Evolutionary conservation across 768 basidiomycete species (phyloP), one percentile per base, ranked within the genome.

Genomic region (Trametes gibbosa): DNA sequence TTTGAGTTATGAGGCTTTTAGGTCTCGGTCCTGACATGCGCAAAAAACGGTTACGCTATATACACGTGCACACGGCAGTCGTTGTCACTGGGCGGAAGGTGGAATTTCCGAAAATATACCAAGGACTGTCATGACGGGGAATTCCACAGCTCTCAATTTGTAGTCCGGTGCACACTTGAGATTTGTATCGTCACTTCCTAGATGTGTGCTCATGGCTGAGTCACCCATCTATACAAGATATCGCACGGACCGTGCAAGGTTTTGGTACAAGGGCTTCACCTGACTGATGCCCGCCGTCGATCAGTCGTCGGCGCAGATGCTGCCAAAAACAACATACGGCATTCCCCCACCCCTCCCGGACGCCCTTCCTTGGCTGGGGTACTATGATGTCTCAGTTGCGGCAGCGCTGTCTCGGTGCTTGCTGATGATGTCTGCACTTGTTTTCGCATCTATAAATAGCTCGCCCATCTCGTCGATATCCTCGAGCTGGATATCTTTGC

Each of bases 381-480:
- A 32, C 46, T 56, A 56, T 41, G 55, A 56, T 32, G 46, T 40
- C 27, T 49, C 40, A 32, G 29, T 10, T 4, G 29, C 29, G 29
- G 29, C 29, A 32, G 29, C 29, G 50, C 39, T 40, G 32, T 57
- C 45, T 50, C 34, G 52, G 58, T 59, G 61, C 45, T 45, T 27
- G 14, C 47, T 24, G 48, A 70, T 68, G 25, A 64, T 55, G 32
- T 57, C 55, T 19, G 72, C 78, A 63, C 73, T 72, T 0, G 89
- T 87, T 70, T 95, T 96, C 19, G 96, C 94, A 72, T 98, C 95
- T 66, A 98, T 78, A 80, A 99, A 99, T 32, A 99, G 77, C 69
- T 92, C 92, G 63, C 87, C 88, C 87, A 97, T 94, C 80, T 98
- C 95, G 34, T 82, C 80, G 49, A 98, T 86, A 72, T 99, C 97